phyloP scores from a whole-genome alignment of 1,284 basidiomycete species.

The Leccinum insigne region DNA sequence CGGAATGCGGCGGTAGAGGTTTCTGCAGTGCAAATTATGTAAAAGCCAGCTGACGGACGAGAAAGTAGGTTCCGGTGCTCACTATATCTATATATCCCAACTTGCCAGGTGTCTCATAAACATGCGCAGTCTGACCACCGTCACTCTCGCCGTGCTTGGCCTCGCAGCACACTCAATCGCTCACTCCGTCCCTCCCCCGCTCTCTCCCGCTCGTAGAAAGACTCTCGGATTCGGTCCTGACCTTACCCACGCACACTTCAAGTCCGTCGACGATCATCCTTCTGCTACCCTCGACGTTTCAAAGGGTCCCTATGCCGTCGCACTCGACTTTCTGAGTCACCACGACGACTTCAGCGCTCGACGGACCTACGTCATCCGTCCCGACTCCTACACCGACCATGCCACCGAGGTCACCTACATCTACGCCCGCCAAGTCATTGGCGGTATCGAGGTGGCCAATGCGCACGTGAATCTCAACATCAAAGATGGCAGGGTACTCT shows the following conservation, averaged over 20 bases:
- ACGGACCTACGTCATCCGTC: constrained; percentile 58
- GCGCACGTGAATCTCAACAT: constrained; percentile 92
- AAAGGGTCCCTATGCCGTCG: constrained; percentile 58
- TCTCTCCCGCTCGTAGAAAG: constrained; percentile 50
- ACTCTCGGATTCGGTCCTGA: constrained; percentile 78
- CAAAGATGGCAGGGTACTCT: constrained; percentile 77
- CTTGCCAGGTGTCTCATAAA: background rate
- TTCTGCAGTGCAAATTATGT: too few species aligned
- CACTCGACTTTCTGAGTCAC: constrained; percentile 55
- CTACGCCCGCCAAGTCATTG: constrained; percentile 79
- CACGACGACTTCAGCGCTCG: constrained; percentile 30
- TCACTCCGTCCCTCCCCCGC: constrained; percentile 20
- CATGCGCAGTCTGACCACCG: constrained; percentile 37
- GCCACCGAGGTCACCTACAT: constrained; percentile 84
- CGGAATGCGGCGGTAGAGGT: too few species aligned
- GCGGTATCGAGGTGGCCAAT: constrained; percentile 85
- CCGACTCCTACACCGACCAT: constrained; percentile 86
- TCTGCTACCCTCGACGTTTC: constrained; percentile 36
- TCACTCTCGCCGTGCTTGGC: constrained; percentile 37
- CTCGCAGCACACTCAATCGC: constrained; percentile 36
- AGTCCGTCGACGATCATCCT: constrained; percentile 40
- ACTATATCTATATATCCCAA: too few species aligned
- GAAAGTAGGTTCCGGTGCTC: too few species aligned
- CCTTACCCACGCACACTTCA: constrained; percentile 71
- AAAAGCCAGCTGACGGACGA: too few species aligned